These are phyloP conservation scores for Mycena latifolia DNA, from an alignment of 768 basidiomycete species.

Conservation along the genomic window DNA sequence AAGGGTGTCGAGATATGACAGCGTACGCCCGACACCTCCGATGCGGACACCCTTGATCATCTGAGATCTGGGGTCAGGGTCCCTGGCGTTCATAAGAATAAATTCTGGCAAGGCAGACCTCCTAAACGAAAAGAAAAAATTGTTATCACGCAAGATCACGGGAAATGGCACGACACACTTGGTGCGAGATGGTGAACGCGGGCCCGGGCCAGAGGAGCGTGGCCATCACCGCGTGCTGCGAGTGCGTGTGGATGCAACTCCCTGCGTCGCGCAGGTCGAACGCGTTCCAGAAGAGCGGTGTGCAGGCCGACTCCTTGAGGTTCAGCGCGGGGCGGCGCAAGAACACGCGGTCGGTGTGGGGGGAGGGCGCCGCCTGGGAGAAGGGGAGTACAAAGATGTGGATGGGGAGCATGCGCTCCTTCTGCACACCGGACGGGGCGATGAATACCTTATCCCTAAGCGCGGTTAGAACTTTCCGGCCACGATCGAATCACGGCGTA, in stretches of 20 bases:
- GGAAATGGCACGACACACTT: constrained; percentile 56
- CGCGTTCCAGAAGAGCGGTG: constrained; percentile 55
- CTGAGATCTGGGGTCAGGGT: constrained; percentile 48
- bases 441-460: constrained; percentile 83
- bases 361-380: constrained; percentile 71
- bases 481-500: constrained; percentile 46
- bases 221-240: constrained; percentile 44
- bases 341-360: constrained; percentile 79
- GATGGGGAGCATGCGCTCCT: constrained; percentile 85
- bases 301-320: constrained; percentile 90
- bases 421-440: constrained; percentile 92
- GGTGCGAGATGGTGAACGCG: constrained; percentile 86
- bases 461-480: background rate
- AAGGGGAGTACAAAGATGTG: constrained; percentile 92
- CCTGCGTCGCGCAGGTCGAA: constrained; percentile 52
- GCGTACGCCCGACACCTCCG: constrained; percentile 57
- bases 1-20: constrained; percentile 89
- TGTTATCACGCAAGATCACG: constrained; percentile 4
- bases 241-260: constrained; percentile 36
- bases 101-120: constrained; percentile 56
- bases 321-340: constrained; percentile 78
- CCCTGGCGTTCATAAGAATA: background rate
- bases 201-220: constrained; percentile 81
- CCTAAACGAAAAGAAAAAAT: constrained; percentile 45
- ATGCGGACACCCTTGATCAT: constrained; percentile 94